Evolutionary conservation across 192 early-diverging fungal species (phyloP).

Genomic region (Podila horticola): DNA sequence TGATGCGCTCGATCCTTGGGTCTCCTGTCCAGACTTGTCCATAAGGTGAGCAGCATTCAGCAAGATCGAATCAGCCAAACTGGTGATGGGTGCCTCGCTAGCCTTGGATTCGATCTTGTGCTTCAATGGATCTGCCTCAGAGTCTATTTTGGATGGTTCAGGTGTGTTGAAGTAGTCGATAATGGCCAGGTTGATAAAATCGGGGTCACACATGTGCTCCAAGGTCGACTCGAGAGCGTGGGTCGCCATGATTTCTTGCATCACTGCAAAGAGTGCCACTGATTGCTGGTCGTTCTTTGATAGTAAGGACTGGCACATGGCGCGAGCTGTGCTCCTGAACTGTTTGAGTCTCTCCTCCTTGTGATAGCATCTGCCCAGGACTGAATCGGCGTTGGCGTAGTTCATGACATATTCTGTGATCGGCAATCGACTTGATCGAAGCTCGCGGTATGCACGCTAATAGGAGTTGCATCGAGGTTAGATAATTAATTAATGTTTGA

Average conservation of each 20-base stretch:
- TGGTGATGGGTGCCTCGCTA: constrained; percentile 29
- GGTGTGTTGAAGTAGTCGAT: constrained; percentile 52
- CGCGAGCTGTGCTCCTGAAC: constrained; percentile 47
- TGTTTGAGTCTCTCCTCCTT: constrained; percentile 54
- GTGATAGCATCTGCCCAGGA: constrained; percentile 52
- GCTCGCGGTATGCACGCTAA: constrained; percentile 50
- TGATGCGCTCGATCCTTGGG: constrained; percentile 1
- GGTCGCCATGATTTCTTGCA: constrained; percentile 62
- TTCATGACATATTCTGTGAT: constrained; percentile 49
- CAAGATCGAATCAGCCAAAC: constrained; percentile 39
- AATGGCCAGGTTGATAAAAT: constrained; percentile 62
- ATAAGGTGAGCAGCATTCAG: constrained; percentile 42
- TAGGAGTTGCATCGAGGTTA: not conserved
- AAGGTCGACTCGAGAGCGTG: constrained; percentile 58
- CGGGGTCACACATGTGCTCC: constrained; percentile 59
- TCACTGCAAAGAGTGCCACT: constrained; percentile 49
- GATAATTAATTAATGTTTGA: constrained; percentile 5
- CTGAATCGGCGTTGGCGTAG: constrained; percentile 56
- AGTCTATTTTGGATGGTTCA: too few relatives aligned
- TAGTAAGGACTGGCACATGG: constrained; percentile 51
- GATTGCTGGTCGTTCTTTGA: constrained; percentile 55
- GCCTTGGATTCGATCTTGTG: not conserved
- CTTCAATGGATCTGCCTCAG: not conserved
- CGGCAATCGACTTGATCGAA: constrained; percentile 47
- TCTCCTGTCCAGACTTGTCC: constrained; percentile 22